Conservation (phyloP, 371 early-diverging fungal genomes). For the Mortierella sp. region DNA sequence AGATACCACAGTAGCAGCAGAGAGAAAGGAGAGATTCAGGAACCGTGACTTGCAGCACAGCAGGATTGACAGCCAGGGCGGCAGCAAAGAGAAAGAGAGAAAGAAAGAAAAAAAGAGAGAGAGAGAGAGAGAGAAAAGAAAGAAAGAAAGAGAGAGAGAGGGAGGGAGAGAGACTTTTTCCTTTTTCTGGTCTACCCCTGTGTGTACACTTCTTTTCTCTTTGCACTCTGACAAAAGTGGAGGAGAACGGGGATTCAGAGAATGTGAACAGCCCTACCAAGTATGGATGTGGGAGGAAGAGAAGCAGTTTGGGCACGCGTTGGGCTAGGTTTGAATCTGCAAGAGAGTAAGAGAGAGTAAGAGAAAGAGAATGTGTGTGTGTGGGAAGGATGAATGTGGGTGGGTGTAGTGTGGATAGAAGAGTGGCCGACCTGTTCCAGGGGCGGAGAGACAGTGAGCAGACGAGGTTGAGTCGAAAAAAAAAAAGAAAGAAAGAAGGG, state of each 20-base stretch:
- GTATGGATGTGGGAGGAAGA: neutral
- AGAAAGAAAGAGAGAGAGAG: conserved; percentile 4
- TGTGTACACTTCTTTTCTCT: neutral
- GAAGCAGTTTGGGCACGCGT: too few species aligned
- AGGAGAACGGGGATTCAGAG: too few species aligned
- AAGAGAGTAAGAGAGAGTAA: neutral
- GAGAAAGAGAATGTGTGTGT: neutral
- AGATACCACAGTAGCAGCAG: too few species aligned
- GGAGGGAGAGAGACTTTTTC: too few species aligned
- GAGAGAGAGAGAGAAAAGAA: conserved; percentile 6
- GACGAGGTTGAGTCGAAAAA: too few species aligned
- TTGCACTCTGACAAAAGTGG: too few species aligned
- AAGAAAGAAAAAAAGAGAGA: conserved; percentile 1
- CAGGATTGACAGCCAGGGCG: neutral
- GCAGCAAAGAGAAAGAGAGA: neutral
- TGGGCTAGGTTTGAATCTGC: too few species aligned
- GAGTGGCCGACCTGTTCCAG: too few species aligned
- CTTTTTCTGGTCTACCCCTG: too few species aligned
- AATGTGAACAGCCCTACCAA: neutral
- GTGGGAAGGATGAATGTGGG: neutral
- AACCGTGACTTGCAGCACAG: neutral
- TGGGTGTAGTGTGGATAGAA: too few species aligned
- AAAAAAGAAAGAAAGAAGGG: conserved; percentile 1
- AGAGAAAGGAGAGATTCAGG: conserved; percentile 6
- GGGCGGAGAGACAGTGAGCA: too few species aligned